Conservation (phyloP, 1,284 basidiomycete species). For the Agroathelia rolfsii region DNA sequence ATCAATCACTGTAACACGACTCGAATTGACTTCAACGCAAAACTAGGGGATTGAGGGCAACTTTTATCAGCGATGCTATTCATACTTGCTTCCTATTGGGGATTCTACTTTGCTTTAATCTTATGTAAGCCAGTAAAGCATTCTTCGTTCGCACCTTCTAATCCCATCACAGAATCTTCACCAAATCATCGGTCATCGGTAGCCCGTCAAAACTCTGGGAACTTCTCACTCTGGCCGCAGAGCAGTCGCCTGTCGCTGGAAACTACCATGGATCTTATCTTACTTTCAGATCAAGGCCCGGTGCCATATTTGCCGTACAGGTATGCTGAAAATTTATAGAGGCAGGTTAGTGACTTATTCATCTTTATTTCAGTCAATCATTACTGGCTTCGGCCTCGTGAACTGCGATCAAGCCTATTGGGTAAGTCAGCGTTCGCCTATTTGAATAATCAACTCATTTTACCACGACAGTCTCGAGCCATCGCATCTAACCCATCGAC, state of each 20-base stretch:
- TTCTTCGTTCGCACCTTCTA: constrained; percentile 5
- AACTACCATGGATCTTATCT: constrained; percentile 26
- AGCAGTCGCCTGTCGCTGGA: constrained; percentile 18
- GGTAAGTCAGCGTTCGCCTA: constrained; percentile 21
- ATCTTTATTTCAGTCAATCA: constrained; percentile 12
- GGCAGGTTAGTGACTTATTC: constrained; percentile 25
- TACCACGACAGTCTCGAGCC: constrained; percentile 16
- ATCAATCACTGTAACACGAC: neutral
- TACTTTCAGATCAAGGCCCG: constrained; percentile 17
- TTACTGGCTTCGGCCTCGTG: constrained; percentile 12
- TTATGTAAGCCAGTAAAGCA: constrained; percentile 9
- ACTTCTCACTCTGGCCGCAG: constrained; percentile 14
- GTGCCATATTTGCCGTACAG: constrained; percentile 13
- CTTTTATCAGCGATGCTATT: constrained; percentile 18
- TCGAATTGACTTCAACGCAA: neutral
- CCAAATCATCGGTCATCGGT: constrained; percentile 13
- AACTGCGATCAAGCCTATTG: constrained; percentile 14
- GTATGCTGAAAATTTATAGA: constrained; percentile 17
- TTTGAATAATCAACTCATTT: constrained; percentile 18
- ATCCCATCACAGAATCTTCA: constrained; percentile 11
- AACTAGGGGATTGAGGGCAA: constrained; percentile 17
- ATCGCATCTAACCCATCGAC: constrained; percentile 19
- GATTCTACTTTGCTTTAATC: constrained; percentile 11
- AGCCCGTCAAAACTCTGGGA: constrained; percentile 13
- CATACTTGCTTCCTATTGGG: constrained; percentile 15